Evolutionary conservation across 1,284 basidiomycete species (phyloP).

Genomic region (Pseudozyma hubeiensis): DNA sequence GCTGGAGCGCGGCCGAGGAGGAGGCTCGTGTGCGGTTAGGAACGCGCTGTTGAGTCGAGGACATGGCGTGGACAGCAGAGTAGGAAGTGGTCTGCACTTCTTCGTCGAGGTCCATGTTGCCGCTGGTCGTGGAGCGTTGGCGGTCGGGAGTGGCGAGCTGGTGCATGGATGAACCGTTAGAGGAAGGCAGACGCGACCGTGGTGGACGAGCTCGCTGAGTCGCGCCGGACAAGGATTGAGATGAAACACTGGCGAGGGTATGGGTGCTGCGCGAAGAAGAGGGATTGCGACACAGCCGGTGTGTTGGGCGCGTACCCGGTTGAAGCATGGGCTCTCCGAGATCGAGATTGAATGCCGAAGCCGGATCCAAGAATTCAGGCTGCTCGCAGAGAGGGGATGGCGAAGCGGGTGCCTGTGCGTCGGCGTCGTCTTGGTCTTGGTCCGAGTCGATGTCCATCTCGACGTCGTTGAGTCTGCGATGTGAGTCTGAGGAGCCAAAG

Average conservation of each 20-base stretch:
- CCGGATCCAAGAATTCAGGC: constrained; percentile 22
- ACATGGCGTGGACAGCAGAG: background rate
- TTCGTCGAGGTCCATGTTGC: constrained; percentile 27
- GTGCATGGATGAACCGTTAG: constrained; percentile 15
- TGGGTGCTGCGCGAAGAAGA: constrained; percentile 35
- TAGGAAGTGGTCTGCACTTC: constrained; percentile 1
- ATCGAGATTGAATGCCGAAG: constrained; percentile 21
- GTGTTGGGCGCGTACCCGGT: constrained; percentile 39
- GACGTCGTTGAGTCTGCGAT: constrained; percentile 22
- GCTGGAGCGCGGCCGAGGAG: constrained; percentile 42
- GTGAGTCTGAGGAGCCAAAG: constrained; percentile 32
- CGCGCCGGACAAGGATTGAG: constrained; percentile 3
- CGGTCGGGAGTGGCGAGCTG: constrained; percentile 33
- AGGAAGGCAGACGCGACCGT: constrained; percentile 28
- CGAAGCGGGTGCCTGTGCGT: constrained; percentile 42
- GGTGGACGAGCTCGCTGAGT: constrained; percentile 16
- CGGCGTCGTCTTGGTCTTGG: constrained; percentile 36
- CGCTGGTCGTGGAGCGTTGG: constrained; percentile 32
- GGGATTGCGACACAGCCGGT: constrained; percentile 28
- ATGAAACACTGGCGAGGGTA: constrained; percentile 26
- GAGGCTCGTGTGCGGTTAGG: constrained; percentile 40
- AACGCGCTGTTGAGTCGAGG: constrained; percentile 17
- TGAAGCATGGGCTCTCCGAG: constrained; percentile 37
- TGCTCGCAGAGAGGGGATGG: constrained; percentile 51
- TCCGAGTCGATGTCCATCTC: constrained; percentile 55